These are phyloP conservation scores for Penicillium arizonense DNA, from an alignment of 495 filamentous ascomycete genomes.

Conservation along the genomic window DNA sequence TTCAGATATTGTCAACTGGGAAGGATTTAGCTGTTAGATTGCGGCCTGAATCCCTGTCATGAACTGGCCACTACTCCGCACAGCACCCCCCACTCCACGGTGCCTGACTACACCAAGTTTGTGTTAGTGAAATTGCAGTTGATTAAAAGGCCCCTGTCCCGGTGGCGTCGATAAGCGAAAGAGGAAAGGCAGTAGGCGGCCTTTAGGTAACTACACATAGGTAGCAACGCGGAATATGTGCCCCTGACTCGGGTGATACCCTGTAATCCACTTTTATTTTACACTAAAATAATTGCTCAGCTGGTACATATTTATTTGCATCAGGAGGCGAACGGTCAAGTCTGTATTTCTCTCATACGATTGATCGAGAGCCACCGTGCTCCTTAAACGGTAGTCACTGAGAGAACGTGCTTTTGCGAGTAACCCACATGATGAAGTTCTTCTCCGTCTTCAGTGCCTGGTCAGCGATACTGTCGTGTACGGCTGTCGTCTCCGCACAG, in stretches of 20 bases:
- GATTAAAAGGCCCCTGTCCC: neutral
- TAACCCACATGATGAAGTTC: slow-evolving; percentile 4
- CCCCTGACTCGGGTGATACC: neutral
- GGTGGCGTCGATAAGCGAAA: neutral
- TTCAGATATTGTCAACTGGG: too few relatives aligned
- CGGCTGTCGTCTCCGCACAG: slow-evolving; percentile 6
- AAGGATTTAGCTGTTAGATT: too few relatives aligned
- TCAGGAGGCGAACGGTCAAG: neutral
- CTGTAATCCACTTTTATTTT: neutral
- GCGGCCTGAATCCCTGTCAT: too few relatives aligned
- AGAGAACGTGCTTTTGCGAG: neutral
- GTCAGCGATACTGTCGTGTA: slow-evolving; percentile 2
- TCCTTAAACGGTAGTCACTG: neutral
- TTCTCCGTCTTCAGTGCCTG: neutral
- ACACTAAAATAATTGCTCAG: neutral
- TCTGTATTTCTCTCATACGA: neutral
- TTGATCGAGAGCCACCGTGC: neutral
- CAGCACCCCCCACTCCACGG: too few relatives aligned
- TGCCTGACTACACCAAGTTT: neutral
- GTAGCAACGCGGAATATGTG: neutral
- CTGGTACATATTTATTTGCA: neutral
- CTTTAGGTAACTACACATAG: neutral
- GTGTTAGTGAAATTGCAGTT: neutral
- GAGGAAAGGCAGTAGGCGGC: neutral
- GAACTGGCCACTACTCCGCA: too few relatives aligned